Percentiles rank a stretch among this genome's conserved stretches.
Conservation (phyloP, 2,329 filamentous ascomycete genomes). For the Pyrenophora graminea region DNA sequence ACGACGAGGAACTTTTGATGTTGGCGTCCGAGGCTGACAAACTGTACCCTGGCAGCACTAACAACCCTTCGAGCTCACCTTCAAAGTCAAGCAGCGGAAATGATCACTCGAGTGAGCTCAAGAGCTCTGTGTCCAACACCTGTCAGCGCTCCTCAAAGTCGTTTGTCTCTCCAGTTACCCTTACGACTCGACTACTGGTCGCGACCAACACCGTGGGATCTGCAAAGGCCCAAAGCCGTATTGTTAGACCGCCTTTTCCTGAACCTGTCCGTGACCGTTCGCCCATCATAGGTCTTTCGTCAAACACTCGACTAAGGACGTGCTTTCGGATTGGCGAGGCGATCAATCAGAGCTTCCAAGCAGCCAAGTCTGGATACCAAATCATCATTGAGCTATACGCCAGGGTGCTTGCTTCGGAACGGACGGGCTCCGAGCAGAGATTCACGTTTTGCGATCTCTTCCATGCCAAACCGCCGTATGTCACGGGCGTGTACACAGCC, state of each 20-base stretch:
- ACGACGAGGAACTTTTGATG: slow-evolving; percentile 31
- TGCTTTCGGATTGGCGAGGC: slow-evolving; percentile 70
- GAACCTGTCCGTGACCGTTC: slow-evolving; percentile 56
- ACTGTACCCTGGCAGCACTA: background rate
- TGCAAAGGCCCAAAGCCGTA: slow-evolving; percentile 43
- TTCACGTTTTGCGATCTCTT: slow-evolving; percentile 69
- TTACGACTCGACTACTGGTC: slow-evolving; percentile 19
- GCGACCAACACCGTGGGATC: slow-evolving; percentile 3
- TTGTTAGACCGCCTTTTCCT: slow-evolving; percentile 59
- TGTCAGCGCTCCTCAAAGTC: slow-evolving; percentile 11
- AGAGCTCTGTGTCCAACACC: background rate
- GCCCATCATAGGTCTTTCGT: slow-evolving; percentile 58
- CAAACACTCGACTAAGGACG: slow-evolving; percentile 56
- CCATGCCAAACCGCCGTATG: slow-evolving; percentile 60
- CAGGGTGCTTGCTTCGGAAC: slow-evolving; percentile 61
- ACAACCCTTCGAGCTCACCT: slow-evolving; percentile 4
- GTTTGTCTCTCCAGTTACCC: slow-evolving; percentile 34
- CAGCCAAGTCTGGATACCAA: slow-evolving; percentile 54
- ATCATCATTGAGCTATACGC: slow-evolving; percentile 66
- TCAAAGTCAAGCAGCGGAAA: background rate
- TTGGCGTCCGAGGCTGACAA: slow-evolving; percentile 12
- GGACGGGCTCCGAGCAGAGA: slow-evolving; percentile 61
- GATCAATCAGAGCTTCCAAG: slow-evolving; percentile 54
- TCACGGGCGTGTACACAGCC: slow-evolving; percentile 51
- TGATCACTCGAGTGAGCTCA: background rate